phyloP scores from a whole-genome alignment of 1,139 yeast genomes.

The Diutina sp. region DNA sequence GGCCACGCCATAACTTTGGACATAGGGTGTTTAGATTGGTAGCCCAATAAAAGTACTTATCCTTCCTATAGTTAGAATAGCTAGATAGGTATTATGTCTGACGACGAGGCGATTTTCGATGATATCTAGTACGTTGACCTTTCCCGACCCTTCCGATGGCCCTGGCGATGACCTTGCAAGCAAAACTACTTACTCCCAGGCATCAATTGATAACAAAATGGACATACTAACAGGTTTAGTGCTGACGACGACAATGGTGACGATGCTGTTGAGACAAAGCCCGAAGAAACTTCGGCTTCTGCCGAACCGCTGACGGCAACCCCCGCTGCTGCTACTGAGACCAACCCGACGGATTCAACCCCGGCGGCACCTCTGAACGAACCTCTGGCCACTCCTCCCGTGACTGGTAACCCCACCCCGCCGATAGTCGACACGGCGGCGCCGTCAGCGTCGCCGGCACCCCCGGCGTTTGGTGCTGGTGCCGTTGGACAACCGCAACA shows the following conservation, averaged over 20 bases:
- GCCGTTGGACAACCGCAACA: conserved; percentile 2
- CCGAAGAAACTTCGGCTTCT: conserved; percentile 1
- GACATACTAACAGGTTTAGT: conserved; percentile 6
- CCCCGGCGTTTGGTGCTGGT: background rate
- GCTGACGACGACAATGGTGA: conserved; percentile 8
- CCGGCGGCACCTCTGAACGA: background rate
- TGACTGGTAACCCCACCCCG: conserved; percentile 5
- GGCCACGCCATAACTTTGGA: background rate
- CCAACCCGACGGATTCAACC: background rate
- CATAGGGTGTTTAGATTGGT: conserved; percentile 1
- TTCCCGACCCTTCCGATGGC: background rate
- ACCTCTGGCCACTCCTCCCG: conserved; percentile 3
- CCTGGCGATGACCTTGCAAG: conserved; percentile 8
- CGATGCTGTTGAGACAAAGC: conserved; percentile 4
- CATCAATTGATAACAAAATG: background rate
- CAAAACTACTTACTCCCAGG: conserved; percentile 1
- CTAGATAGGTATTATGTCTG: conserved; percentile 14
- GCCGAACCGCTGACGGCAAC: conserved; percentile 1
- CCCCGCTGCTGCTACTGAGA: conserved; percentile 4
- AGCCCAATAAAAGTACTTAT: conserved; percentile 2
- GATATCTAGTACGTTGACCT: conserved; percentile 41
- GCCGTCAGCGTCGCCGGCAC: conserved; percentile 3
- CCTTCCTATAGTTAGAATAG: conserved; percentile 7
- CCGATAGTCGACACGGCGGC: conserved; percentile 5
- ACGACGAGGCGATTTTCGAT: conserved; percentile 77